Base-by-base conservation (phyloP, 2,329 filamentous ascomycete genomes). In the Aspergillus niger region DNA sequence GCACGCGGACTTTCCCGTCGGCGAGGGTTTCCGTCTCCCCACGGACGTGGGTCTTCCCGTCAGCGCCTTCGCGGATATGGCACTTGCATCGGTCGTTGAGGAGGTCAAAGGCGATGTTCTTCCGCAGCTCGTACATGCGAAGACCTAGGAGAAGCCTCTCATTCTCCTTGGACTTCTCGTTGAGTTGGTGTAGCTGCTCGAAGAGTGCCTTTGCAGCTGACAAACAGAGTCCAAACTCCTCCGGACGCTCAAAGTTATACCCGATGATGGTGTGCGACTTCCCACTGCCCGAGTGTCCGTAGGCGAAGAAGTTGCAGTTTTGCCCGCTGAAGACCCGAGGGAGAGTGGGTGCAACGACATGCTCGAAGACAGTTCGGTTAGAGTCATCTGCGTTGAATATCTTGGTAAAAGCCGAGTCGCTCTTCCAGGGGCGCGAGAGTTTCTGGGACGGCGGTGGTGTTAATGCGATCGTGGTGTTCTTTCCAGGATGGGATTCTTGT, bases 211-310 rank as follows among this genome's bases (percentile, higher is more conserved):
- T 62, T 2, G 76, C 76, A 2, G 78, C 74, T 0, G 72, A 65
- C 5, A 80, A 64, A 55, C 74, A 79, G 1, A 80, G 58, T 0
- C 77, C 79, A 26, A 79, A 70, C 22, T 77, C 60, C 3, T 72
- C 60, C 1, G 48, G 30, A 2, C 74, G 60, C 5, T 78, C 68
- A 48, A 73, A 76, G 17, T 80, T 72, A 53, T 80, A 80, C 2
- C 80, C 80, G 6, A 82, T 72, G 51, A 79, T 76, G 0, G 76
- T 79, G 59, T 79, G 77, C 1, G 76, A 74, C 60, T 79, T 80
- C 0, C 77, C 77, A 56, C 76, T 79, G 17, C 75, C 75, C 2
- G 78, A 78, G 63, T 80, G 77, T 3, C 78, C 77, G 57, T 80
- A 80, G 8, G 77, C 78, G 59, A 79, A 79, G 66, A 79, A 76